phyloP scores from a whole-genome alignment of 164 flowering plant genomes.

The Vitis labrusca region DNA sequence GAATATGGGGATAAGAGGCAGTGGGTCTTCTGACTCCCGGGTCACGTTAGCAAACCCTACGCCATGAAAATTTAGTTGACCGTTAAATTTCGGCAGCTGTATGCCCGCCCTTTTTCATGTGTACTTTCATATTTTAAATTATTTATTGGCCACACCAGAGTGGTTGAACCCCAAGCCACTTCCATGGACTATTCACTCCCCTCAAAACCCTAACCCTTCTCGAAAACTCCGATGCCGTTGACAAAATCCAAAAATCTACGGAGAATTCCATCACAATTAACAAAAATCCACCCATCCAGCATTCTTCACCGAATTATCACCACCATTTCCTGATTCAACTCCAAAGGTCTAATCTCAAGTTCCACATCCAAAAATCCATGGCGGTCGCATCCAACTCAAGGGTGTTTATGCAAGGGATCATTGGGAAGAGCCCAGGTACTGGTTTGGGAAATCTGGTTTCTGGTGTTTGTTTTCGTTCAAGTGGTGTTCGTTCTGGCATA shows the following conservation, averaged over 20 bases:
- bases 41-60: no score
- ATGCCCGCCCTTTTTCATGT: constrained; percentile 6
- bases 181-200: no score
- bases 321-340: background rate
- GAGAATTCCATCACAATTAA: constrained; percentile 6
- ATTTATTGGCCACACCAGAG: background rate
- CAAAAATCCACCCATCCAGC: background rate
- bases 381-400: constrained; percentile 24
- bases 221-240: background rate
- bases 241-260: background rate
- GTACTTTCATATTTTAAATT: background rate
- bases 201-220: background rate
- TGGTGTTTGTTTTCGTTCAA: constrained; percentile 14
- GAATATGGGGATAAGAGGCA: no score
- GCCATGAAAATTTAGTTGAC: constrained; percentile 4
- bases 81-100: constrained; percentile 6
- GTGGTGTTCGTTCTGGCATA: constrained; percentile 4
- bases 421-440: constrained; percentile 10
- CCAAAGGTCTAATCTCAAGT: background rate
- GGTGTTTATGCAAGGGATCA: constrained; percentile 14
- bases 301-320: background rate
- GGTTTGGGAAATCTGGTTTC: constrained; percentile 9
- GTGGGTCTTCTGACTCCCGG: no score
- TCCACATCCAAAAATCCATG: constrained; percentile 21
- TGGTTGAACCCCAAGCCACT: no score